phyloP scores from a whole-genome alignment of 768 basidiomycete genomes.

The Leucocoprinus leucothites region DNA sequence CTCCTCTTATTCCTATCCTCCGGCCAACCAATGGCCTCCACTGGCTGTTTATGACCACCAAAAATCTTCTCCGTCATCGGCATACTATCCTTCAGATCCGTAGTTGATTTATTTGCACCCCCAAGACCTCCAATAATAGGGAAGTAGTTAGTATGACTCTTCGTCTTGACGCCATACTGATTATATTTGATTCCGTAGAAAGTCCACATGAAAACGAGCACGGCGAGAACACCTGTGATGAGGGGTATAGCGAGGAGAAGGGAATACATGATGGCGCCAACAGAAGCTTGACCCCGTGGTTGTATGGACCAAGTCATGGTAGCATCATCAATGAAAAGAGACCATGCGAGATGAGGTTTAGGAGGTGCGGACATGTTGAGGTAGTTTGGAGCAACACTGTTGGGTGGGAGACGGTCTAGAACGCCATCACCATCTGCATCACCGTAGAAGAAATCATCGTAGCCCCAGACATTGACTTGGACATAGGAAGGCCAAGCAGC shows the following conservation, averaged over 20 bases:
- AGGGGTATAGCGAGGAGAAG: slow-evolving; percentile 79
- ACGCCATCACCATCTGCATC: slow-evolving; percentile 86
- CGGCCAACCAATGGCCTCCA: slow-evolving; percentile 94
- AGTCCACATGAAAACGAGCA: slow-evolving; percentile 88
- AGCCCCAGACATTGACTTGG: slow-evolving; percentile 88
- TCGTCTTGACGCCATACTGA: slow-evolving; percentile 80
- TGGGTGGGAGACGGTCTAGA: slow-evolving; percentile 89
- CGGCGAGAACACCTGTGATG: slow-evolving; percentile 81
- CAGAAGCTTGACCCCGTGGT: slow-evolving; percentile 77
- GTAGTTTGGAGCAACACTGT: slow-evolving; percentile 80
- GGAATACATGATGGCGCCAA: slow-evolving; percentile 87
- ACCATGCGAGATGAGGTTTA: slow-evolving; percentile 85
- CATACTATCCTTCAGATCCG: slow-evolving; percentile 64
- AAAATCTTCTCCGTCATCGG: slow-evolving; percentile 74
- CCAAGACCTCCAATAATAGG: slow-evolving; percentile 71
- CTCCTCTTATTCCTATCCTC: slow-evolving; percentile 89
- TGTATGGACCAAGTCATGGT: slow-evolving; percentile 73
- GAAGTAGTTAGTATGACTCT: slow-evolving; percentile 75
- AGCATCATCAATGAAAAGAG: slow-evolving; percentile 74
- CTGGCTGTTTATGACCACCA: slow-evolving; percentile 49
- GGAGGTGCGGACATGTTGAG: slow-evolving; percentile 92
- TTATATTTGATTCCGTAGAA: slow-evolving; percentile 97
- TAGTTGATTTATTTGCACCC: slow-evolving; percentile 56
- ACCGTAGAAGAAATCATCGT: slow-evolving; percentile 91
- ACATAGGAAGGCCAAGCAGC: slow-evolving; percentile 86